phyloP scores from a whole-genome alignment of 306 rosid species.

The Acacia confusa region DNA sequence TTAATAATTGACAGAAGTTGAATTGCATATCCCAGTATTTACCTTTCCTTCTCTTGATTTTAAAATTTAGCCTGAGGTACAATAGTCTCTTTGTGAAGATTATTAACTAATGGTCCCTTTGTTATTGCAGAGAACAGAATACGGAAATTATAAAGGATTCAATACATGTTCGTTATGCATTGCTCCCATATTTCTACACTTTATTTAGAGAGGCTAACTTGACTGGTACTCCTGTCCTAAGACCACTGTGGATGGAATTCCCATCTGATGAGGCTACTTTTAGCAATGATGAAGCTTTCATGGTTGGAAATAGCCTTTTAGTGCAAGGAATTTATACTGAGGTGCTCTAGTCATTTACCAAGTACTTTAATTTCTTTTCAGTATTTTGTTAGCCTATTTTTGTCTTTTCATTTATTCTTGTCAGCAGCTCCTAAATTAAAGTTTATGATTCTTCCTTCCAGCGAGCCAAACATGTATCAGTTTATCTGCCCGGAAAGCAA shows the following conservation, averaged over 20 bases:
- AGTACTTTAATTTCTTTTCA: slow-evolving; percentile 16
- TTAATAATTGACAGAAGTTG: slow-evolving; percentile 6
- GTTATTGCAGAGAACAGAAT: slow-evolving; percentile 69
- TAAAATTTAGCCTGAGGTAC: slow-evolving; percentile 7
- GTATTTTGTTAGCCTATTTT: not conserved
- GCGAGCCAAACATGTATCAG: slow-evolving; percentile 73
- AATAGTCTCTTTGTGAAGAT: slow-evolving; percentile 20
- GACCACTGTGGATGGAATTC: slow-evolving; percentile 99
- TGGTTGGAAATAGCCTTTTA: slow-evolving; percentile 89
- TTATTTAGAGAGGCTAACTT: slow-evolving; percentile 88
- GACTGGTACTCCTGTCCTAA: slow-evolving; percentile 81
- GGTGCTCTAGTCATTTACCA: slow-evolving; percentile 51
- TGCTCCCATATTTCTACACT: slow-evolving; percentile 91
- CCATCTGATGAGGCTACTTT: slow-evolving; percentile 91
- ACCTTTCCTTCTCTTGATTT: slow-evolving; percentile 10
- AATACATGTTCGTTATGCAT: slow-evolving; percentile 75
- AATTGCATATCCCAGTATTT: not conserved
- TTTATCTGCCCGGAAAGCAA: slow-evolving; percentile 86
- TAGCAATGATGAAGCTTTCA: slow-evolving; percentile 88
- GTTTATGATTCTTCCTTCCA: slow-evolving; percentile 35
- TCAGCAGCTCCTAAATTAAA: slow-evolving; percentile 21
- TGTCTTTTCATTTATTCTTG: slow-evolving; percentile 1
- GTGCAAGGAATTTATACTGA: slow-evolving; percentile 92
- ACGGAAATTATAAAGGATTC: slow-evolving; percentile 83
- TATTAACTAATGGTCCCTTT: slow-evolving; percentile 25